Conservation (phyloP, 1,284 basidiomycete species). For the Abortiporus biennis region DNA sequence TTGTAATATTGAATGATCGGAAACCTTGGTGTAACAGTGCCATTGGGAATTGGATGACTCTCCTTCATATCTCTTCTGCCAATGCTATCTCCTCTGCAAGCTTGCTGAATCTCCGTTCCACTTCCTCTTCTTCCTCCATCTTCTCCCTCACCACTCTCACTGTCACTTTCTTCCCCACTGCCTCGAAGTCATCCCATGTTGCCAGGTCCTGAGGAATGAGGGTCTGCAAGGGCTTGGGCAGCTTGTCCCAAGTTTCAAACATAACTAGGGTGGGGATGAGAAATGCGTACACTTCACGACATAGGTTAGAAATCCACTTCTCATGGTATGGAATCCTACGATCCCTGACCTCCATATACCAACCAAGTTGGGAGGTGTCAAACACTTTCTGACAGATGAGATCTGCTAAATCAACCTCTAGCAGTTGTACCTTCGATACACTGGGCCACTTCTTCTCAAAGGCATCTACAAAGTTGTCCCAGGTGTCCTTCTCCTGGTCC, state of each 20-base stretch:
- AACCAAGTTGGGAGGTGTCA: neutral
- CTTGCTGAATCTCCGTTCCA: neutral
- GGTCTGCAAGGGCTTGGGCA: neutral
- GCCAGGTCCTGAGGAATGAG: neutral
- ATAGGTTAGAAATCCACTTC: neutral
- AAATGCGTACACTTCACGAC: neutral
- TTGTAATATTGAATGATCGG: neutral
- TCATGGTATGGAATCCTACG: neutral
- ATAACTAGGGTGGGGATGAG: neutral
- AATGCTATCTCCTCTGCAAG: neutral
- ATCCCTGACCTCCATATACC: neutral
- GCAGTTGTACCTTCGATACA: neutral
- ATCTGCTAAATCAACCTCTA: neutral
- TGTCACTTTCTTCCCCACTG: neutral
- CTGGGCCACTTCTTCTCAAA: slow-evolving; percentile 1
- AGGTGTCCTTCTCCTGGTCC: neutral
- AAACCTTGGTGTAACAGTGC: neutral
- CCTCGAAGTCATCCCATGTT: slow-evolving; percentile 5
- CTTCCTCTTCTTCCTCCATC: neutral
- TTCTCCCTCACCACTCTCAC: slow-evolving; percentile 1
- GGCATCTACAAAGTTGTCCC: neutral
- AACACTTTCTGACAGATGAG: neutral
- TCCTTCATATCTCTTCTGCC: too few relatives aligned
- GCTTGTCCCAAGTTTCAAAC: neutral
- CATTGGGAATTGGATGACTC: neutral